Evolutionary conservation across 2,329 filamentous ascomycete species (phyloP).

Genomic region (Chaetothyriales sp.): DNA sequence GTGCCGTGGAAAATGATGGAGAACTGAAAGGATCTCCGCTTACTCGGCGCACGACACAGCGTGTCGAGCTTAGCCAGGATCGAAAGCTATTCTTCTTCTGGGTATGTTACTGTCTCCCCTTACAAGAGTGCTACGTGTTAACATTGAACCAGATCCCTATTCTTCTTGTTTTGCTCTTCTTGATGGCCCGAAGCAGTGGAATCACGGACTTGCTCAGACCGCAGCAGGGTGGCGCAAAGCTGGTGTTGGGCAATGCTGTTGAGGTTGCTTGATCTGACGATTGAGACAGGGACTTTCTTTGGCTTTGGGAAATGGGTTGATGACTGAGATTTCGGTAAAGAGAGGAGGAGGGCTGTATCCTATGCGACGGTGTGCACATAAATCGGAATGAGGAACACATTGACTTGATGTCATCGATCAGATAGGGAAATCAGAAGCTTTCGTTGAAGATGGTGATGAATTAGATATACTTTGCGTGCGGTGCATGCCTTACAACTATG

Average conservation of each 20-base stretch:
- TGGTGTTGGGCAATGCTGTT: not conserved
- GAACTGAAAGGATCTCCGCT: slow-evolving; percentile 11
- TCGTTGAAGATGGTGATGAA: not conserved
- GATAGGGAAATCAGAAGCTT: not conserved
- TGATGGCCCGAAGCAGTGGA: slow-evolving; percentile 28
- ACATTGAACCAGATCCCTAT: slow-evolving; percentile 30
- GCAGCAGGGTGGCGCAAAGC: not conserved
- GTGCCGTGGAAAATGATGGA: slow-evolving; percentile 21
- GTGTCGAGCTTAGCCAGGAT: slow-evolving; percentile 29
- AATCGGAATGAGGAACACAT: not conserved
- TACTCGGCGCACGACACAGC: slow-evolving; percentile 29
- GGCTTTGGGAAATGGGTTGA: not conserved
- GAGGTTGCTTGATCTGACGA: not conserved
- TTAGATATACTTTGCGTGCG: not conserved
- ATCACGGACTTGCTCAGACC: slow-evolving; percentile 5
- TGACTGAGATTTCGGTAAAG: not conserved
- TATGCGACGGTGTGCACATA: not conserved
- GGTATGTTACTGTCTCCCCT: slow-evolving; percentile 26
- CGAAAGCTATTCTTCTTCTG: slow-evolving; percentile 40
- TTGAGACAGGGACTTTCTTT: not conserved
- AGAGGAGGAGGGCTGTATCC: not conserved
- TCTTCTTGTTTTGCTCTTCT: slow-evolving; percentile 29
- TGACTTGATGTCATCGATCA: not conserved
- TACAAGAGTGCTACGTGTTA: slow-evolving; percentile 1
- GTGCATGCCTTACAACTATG: no score